A percentile compares a stretch with the other conserved stretches of the same genome.
phyloP scores from a whole-genome alignment of 1,139 yeast genomes.

The Hyphopichia buzzinii region DNA sequence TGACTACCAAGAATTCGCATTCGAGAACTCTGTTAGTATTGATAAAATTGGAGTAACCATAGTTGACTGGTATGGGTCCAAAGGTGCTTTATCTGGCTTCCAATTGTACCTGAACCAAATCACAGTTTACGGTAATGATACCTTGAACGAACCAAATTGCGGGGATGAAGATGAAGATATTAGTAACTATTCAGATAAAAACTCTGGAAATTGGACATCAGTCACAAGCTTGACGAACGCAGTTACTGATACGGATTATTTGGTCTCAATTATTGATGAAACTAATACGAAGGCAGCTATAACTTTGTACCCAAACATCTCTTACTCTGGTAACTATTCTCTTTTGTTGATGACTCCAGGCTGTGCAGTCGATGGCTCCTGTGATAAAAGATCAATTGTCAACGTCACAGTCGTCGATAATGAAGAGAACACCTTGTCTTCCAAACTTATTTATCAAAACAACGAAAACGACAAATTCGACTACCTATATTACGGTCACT shows the following conservation, averaged over 20 bases:
- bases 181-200: conserved; percentile 29
- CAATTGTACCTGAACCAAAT: conserved; percentile 69
- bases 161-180: conserved; percentile 29
- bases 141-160: conserved; percentile 68
- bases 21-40: conserved; percentile 68
- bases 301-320: conserved; percentile 65
- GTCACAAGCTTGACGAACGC: conserved; percentile 18
- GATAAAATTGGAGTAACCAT: conserved; percentile 64
- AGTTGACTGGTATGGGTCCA: conserved; percentile 64
- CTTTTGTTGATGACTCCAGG: conserved; percentile 84
- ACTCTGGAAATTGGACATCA: conserved; percentile 34
- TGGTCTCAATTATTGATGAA: conserved; percentile 20
- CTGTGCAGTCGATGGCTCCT: conserved; percentile 66
- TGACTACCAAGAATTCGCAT: conserved; percentile 74
- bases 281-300: conserved; percentile 33
- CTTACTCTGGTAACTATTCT: conserved; percentile 73
- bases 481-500: conserved; percentile 65
- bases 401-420: conserved; percentile 65
- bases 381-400: conserved; percentile 70
- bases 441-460: conserved; percentile 64
- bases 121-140: conserved; percentile 65
- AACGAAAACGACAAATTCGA: conserved; percentile 82
- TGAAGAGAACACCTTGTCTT: conserved; percentile 42
- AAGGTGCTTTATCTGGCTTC: conserved; percentile 70
- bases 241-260: conserved; percentile 23